Conservation (phyloP, 768 basidiomycete species). For the Phaeotremella skinneri region DNA sequence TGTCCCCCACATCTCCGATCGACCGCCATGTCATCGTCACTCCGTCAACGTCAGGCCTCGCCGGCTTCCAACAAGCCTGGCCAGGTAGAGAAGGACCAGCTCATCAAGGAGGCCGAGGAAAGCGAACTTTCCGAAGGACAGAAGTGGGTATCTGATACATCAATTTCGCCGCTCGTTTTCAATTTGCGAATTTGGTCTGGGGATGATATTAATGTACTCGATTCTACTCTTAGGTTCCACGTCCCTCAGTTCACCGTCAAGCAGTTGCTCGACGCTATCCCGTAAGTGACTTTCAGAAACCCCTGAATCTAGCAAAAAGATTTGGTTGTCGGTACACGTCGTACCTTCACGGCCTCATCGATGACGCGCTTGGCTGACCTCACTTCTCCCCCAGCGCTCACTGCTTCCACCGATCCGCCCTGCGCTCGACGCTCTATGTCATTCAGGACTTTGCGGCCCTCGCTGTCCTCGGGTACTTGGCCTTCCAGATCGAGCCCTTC, state of each 20-base stretch:
- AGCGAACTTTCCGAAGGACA: constrained; percentile 42
- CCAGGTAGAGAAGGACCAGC: constrained; percentile 34
- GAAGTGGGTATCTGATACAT: constrained; percentile 24
- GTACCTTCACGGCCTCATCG: neutral
- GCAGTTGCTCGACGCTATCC: constrained; percentile 77
- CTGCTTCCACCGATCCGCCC: constrained; percentile 85
- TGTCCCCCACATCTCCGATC: constrained; percentile 24
- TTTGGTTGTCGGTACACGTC: neutral
- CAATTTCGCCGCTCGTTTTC: neutral
- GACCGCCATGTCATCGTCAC: constrained; percentile 16
- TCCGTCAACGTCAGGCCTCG: constrained; percentile 28
- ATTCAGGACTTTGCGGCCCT: constrained; percentile 74
- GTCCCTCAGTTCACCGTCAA: constrained; percentile 86
- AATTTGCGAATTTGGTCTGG: neutral
- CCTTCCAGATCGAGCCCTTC: constrained; percentile 64
- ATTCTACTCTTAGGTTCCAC: constrained; percentile 42
- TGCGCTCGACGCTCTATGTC: constrained; percentile 73
- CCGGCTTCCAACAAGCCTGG: constrained; percentile 16
- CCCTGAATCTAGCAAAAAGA: neutral
- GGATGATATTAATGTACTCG: neutral
- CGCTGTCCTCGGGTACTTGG: constrained; percentile 64
- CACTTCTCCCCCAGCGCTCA: constrained; percentile 56
- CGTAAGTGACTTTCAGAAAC: constrained; percentile 49
- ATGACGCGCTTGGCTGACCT: neutral
- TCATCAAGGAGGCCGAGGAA: constrained; percentile 41